A percentile compares a stretch with the other conserved stretches of the same genome.
phyloP scores from a whole-genome alignment of 352 stramenopile species.

The Phytophthora crassamura region DNA sequence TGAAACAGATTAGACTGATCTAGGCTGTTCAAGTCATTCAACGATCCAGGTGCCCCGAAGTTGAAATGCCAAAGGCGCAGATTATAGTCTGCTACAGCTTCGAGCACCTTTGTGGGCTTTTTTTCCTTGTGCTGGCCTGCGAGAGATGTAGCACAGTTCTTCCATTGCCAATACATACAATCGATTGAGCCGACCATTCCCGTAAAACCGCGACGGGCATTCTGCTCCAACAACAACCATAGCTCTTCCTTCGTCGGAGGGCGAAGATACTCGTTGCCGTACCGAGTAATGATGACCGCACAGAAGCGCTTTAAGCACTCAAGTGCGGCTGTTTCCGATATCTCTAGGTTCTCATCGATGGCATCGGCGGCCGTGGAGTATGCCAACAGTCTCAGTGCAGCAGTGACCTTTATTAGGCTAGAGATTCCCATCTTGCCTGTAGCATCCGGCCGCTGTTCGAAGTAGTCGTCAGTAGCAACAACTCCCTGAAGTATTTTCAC shows the following conservation, averaged over 20 bases:
- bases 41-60: no score
- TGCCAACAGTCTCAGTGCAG: not conserved
- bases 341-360: not conserved
- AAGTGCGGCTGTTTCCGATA: not conserved
- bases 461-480: not conserved
- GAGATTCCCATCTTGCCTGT: not conserved
- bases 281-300: not conserved
- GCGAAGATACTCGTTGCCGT: not conserved
- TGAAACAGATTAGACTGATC: no score
- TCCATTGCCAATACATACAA: slow-evolving; percentile 8
- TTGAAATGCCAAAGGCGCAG: no score
- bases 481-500: not conserved
- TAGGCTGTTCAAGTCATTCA: no score
- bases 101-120: no score
- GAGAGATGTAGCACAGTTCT: slow-evolving; percentile 1
- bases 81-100: no score
- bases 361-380: not conserved
- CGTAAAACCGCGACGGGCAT: slow-evolving; percentile 1
- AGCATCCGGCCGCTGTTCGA: not conserved
- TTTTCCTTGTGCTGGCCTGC: slow-evolving; percentile 6
- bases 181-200: slow-evolving; percentile 10
- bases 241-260: not conserved
- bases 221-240: not conserved
- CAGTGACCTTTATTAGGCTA: not conserved
- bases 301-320: not conserved